Conservation (phyloP, 1,284 basidiomycete genomes). For the Moniliella sp. region DNA sequence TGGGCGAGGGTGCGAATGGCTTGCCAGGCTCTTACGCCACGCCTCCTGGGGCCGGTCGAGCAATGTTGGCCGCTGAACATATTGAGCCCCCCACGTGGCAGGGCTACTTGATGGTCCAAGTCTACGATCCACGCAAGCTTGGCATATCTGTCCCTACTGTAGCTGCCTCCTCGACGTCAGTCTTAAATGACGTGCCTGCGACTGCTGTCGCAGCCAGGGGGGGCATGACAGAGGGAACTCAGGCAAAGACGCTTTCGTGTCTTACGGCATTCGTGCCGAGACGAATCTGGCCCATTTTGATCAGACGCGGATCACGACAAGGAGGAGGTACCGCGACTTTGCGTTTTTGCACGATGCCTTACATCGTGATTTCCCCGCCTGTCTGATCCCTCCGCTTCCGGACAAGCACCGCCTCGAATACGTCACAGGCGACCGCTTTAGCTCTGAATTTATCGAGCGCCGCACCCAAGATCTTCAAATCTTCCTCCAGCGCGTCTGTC, state of each 20-base stretch:
- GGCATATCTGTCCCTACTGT: no score
- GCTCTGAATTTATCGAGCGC: slow-evolving; percentile 81
- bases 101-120: no score
- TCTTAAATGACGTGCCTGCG: no score
- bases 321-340: slow-evolving; percentile 88
- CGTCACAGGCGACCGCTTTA: slow-evolving; percentile 87
- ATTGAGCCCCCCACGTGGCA: no score
- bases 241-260: slow-evolving; percentile 91
- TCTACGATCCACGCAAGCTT: no score
- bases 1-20: no score
- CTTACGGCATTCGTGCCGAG: slow-evolving; percentile 74
- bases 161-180: no score
- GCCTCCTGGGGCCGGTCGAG: no score
- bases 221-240: no score
- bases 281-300: slow-evolving; percentile 56
- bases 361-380: slow-evolving; percentile 75
- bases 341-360: slow-evolving; percentile 76
- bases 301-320: slow-evolving; percentile 44
- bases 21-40: no score
- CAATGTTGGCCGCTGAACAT: no score
- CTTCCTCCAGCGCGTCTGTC: slow-evolving; percentile 67
- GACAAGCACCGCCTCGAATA: slow-evolving; percentile 85
- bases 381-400: slow-evolving; percentile 79
- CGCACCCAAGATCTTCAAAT: slow-evolving; percentile 70
- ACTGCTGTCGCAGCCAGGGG: no score